Conservation (phyloP, 345 rosid genomes). For the Citrus glauca region DNA sequence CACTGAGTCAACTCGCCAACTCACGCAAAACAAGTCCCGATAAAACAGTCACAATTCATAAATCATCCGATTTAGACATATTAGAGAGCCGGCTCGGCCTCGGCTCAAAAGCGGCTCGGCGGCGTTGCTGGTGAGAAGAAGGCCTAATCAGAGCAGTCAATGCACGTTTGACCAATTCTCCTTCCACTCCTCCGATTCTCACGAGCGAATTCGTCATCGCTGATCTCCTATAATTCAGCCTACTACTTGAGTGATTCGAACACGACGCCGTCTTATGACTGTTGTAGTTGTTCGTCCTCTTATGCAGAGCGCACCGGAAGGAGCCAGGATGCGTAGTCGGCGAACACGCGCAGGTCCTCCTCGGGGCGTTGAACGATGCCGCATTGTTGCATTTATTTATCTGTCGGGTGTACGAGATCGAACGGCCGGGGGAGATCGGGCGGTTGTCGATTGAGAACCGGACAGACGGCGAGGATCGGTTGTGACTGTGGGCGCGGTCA, state of each 20-base stretch:
- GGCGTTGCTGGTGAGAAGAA: slow-evolving; percentile 54
- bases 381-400: slow-evolving; percentile 15
- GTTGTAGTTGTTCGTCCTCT: slow-evolving; percentile 9
- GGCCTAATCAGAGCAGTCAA: slow-evolving; percentile 54
- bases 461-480: slow-evolving; percentile 28
- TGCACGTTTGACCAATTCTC: slow-evolving; percentile 59
- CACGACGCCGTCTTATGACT: slow-evolving; percentile 2
- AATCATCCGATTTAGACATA: slow-evolving; percentile 36
- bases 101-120: slow-evolving; percentile 42
- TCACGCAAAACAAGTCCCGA: not conserved
- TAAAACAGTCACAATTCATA: not conserved
- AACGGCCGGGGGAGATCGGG: slow-evolving; percentile 28
- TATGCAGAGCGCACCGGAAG: slow-evolving; percentile 50
- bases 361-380: slow-evolving; percentile 16
- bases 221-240: slow-evolving; percentile 44
- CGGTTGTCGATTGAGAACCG: slow-evolving; percentile 36
- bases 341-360: slow-evolving; percentile 51
- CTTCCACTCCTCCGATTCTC: slow-evolving; percentile 64
- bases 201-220: slow-evolving; percentile 64
- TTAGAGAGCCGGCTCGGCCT: slow-evolving; percentile 45
- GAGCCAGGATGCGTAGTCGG: slow-evolving; percentile 55
- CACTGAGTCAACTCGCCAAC: slow-evolving; percentile 5
- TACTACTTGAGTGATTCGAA: slow-evolving; percentile 22
- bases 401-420: slow-evolving; percentile 28
- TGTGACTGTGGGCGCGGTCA: not conserved